Evolutionary conservation across 345 rosid genomes (phyloP), one percentile per base, ranked within the genome.

Genomic region (Luvunga scandens): DNA sequence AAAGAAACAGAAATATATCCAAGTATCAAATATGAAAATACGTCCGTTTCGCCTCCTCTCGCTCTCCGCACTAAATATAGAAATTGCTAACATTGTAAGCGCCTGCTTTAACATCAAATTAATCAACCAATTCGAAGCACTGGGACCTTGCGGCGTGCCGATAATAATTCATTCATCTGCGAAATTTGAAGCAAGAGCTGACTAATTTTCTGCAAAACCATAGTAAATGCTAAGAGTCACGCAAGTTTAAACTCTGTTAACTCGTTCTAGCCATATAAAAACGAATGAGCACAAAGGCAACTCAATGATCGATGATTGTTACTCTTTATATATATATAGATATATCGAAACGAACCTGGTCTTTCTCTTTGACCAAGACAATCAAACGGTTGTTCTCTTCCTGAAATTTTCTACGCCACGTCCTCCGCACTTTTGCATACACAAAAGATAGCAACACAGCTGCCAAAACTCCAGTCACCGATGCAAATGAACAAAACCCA

Each of bases 111-210:
- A 16, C 53, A 73, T 25, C 36, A 30, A 55, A 38, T 55, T 28
- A 48, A 57, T 82, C 81, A 82, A 59, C 80, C 72, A 25, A 84
- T 80, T 68, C 91, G 86, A 66, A 85, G 12, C 45, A 90, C 89
- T 2, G 84, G 83, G 36, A 90, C 89, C 78, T 74, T 79, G 27
- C 81, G 85, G 42, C 84, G 81, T 4, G 81, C 81, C 0, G 74
- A 79, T 65, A 87, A 27, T 30, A 85, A 59, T 14, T 87, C 83
- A 7, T 85, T 85, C 88, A 87, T 69, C 14, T 73, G 85, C 2
- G 85, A 83, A 63, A 85, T 80, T 73, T 86, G 91, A 71, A 81
- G 76, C 78, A 85, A 24, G 42, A 87, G 87, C 81, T 82, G 83
- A 69, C 69, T 77, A 48, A 88, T 90, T 77, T 74, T 87, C 94